Base-by-base conservation (phyloP, 371 early-diverging fungal genomes). In the Amoeboaphelidium protococcarum region DNA sequence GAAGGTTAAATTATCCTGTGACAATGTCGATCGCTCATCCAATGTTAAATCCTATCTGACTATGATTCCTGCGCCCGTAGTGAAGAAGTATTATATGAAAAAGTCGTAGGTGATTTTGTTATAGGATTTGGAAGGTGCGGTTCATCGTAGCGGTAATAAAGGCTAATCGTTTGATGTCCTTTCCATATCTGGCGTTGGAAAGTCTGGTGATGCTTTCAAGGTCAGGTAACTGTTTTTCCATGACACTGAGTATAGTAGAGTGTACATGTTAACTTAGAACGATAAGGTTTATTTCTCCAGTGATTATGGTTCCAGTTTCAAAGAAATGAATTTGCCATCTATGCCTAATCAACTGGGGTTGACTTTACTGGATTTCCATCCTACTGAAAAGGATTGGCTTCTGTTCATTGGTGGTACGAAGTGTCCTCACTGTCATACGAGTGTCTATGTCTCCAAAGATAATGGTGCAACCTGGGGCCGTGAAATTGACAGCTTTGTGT, bases 201-300 rank as follows among this genome's bases (percentile, higher is more conserved):
- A 10, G 16, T 16, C 16, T 31, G n/a, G n/a, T n/a, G n/a, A n/a
- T 31, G 16, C 37, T 37, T 60, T 61, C 0, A 62, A 84, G 13
- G 50, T 73, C 6, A 72, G 69, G 43, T 75, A 88, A 45, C 73
- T 78, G 10, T 74, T 71, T 53, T 69, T 68, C 54, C 68, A 31
- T 31, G 37, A 31, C 16, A 6, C 6, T 31, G 37, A 10, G 6
- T 6, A 6, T 31, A 16, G 37, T 31, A 31, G 37, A 31, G 37
- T 31, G 16, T 31, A 10, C 16, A 16, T 31, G 10, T 10, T 16
- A 10, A 31, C 37, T 6, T 10, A 6, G 6, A 31, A 6, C 16
- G 37, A 31, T 31, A 16, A 31, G 16, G 6, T 31, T 10, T 31
- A 16, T 6, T 31, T 10, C 16, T 31, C 37, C 16, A 16, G 16